Evolutionary conservation across 164 flowering plant genomes (phyloP), one percentile per base, ranked within the genome.

Genomic region (Malania oleifera): DNA sequence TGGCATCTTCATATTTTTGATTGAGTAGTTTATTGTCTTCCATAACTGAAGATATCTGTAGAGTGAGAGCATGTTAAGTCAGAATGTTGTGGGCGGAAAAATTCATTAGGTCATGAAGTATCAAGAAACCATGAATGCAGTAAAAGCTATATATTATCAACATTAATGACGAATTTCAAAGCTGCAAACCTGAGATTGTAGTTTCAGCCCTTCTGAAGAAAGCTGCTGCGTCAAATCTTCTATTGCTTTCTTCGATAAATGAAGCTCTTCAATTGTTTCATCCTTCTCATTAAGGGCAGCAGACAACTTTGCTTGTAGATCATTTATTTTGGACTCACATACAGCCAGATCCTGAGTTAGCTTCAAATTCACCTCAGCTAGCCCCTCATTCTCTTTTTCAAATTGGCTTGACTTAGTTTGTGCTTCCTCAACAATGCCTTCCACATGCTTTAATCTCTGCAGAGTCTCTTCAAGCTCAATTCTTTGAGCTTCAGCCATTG

Each of bases 21-120:
- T 64, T 79, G 52, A 87, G 82, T 49, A 65, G 56, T 58, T 66
- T 72, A 57, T 87, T 90, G 71, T 93, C 97, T 70, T 88, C 96
- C 80, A 75, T 63, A 8, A 81, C 59, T 51, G 91, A 75, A 69
- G 83, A 71, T 59, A 93, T 73, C 99, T 93, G 88, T 26, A 72
- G 43, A 8, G 49, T 5, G 24, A 18, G n/a, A 62, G 12, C 8
- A 50, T 46, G 26, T 20, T 27, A 15, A 12, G 7, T 56, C 60
- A 41, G 40, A 45, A 38, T 6, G 25, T 46, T 24, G 34, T 12
- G 4, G 34, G n/a, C 24, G 43, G 29, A 47, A 69, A 22, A 45
- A n/a, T 47, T 40, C 18, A 58, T 27, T 40, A 53, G 1, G 3
- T 26, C 25, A 15, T 24, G 8, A 9, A 7, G 23, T 24, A 39